phyloP scores from a whole-genome alignment of 139 green algal genomes.

The Coelastrella sp. region DNA sequence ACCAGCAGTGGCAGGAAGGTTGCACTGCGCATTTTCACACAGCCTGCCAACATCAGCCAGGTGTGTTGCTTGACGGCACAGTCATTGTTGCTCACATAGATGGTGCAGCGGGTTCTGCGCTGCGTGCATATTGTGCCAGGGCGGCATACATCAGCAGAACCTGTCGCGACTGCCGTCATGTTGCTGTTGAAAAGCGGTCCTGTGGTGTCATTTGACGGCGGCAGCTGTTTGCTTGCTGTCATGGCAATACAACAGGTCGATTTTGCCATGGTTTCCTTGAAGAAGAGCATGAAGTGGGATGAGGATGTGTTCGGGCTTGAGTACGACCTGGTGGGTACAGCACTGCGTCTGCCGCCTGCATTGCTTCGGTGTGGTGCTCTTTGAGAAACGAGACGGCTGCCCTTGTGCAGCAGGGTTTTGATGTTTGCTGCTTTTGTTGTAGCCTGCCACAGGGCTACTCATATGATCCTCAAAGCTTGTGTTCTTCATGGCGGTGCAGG shows the following conservation, averaged over 20 bases:
- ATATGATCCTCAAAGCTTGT: too few relatives aligned
- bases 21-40: constrained; percentile 89
- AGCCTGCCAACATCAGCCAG: constrained; percentile 47
- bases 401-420: too few relatives aligned
- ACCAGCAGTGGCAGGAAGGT: constrained; percentile 86
- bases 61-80: not conserved
- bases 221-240: not conserved
- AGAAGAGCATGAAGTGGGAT: constrained; percentile 93
- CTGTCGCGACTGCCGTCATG: too few relatives aligned
- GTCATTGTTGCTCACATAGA: not conserved
- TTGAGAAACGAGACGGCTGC: too few relatives aligned
- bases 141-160: too few relatives aligned
- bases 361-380: too few relatives aligned
- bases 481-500: not conserved
- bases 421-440: not conserved
- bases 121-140: too few relatives aligned
- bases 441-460: too few relatives aligned
- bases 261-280: constrained; percentile 92
- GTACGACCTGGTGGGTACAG: constrained; percentile 88
- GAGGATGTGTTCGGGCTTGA: constrained; percentile 88
- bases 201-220: too few relatives aligned
- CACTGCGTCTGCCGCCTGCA: not conserved
- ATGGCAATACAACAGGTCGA: constrained; percentile 49
- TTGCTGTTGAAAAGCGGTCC: too few relatives aligned
- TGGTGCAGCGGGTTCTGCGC: not conserved